Percentiles rank a stretch among this genome's conserved stretches.
These are phyloP conservation scores for Rhododendron kiyosumense DNA, from an alignment of 148 eudicot species.

Conservation along the genomic window DNA sequence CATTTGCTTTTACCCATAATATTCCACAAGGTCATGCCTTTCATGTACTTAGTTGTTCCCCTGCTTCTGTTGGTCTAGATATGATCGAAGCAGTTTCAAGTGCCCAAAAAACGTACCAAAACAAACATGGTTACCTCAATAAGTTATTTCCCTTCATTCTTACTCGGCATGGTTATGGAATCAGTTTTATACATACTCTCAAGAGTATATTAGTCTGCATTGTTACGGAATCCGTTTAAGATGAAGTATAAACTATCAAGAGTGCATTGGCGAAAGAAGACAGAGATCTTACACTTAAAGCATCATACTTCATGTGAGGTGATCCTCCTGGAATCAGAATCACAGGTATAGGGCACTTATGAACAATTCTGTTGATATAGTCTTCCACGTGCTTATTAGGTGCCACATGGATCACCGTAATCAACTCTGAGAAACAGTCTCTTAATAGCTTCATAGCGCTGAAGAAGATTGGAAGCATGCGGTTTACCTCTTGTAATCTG, in stretches of 20 bases:
- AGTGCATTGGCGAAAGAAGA: not conserved
- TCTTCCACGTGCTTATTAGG: conserved; percentile 70
- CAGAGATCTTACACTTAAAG: conserved; percentile 56
- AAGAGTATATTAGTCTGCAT: not conserved
- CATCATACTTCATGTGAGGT: conserved; percentile 47
- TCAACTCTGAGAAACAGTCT: conserved; percentile 44
- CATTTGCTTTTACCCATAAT: not conserved
- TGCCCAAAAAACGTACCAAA: no score
- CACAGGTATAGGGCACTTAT: conserved; percentile 55
- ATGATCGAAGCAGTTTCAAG: not conserved
- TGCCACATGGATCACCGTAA: conserved; percentile 63
- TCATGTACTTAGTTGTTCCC: not conserved
- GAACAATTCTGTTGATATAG: conserved; percentile 36
- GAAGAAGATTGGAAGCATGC: conserved; percentile 81
- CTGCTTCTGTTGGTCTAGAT: not conserved
- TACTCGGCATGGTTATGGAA: not conserved
- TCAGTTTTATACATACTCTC: no score
- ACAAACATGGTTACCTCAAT: not conserved
- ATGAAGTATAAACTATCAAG: not conserved
- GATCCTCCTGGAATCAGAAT: conserved; percentile 62
- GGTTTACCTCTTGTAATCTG: conserved; percentile 89
- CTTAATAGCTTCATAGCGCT: conserved; percentile 53
- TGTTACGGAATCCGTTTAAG: not conserved
- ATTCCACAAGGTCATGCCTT: not conserved
- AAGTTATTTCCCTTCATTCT: not conserved